A percentile compares a stretch with the other conserved stretches of the same genome.
Evolutionary conservation across 163 green algal genomes (phyloP).

Genomic region (Chlorella variabilis): DNA sequence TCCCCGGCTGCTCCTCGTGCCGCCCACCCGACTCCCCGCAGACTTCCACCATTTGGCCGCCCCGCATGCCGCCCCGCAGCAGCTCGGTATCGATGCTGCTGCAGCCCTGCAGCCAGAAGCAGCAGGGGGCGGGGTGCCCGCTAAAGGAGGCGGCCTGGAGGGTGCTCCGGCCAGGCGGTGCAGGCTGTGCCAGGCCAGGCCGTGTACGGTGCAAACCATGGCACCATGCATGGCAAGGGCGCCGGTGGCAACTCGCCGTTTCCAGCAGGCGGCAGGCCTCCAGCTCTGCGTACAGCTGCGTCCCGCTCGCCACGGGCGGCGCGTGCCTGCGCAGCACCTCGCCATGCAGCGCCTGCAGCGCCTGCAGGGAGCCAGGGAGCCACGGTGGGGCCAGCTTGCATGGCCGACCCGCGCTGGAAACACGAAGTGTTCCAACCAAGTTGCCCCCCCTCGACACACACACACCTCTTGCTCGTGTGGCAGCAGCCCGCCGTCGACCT

Average conservation of each 20-base stretch:
- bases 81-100: conserved; percentile 34
- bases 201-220: no score
- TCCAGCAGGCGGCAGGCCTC: conserved; percentile 7
- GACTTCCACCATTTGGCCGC: conserved; percentile 47
- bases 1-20: no score
- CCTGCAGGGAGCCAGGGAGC: no score
- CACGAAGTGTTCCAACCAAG: no score
- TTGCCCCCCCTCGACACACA: no score
- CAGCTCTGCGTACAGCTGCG: conserved; percentile 20
- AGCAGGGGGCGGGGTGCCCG: neutral
- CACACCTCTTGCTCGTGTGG: neutral
- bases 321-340: neutral
- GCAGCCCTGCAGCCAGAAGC: conserved; percentile 2
- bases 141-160: neutral
- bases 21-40: conserved; percentile 39
- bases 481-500: neutral
- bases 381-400: no score
- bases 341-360: neutral
- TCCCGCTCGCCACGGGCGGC: conserved; percentile 15
- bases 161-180: no score
- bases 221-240: no score
- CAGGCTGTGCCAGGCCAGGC: no score
- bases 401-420: no score
- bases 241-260: conserved; percentile 25
- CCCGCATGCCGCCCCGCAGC: conserved; percentile 40